Percentiles rank a stretch among this genome's conserved stretches.
These are phyloP conservation scores for Fusarium robinianum DNA, from an alignment of 2,329 filamentous ascomycete genomes.

Conservation along the genomic window DNA sequence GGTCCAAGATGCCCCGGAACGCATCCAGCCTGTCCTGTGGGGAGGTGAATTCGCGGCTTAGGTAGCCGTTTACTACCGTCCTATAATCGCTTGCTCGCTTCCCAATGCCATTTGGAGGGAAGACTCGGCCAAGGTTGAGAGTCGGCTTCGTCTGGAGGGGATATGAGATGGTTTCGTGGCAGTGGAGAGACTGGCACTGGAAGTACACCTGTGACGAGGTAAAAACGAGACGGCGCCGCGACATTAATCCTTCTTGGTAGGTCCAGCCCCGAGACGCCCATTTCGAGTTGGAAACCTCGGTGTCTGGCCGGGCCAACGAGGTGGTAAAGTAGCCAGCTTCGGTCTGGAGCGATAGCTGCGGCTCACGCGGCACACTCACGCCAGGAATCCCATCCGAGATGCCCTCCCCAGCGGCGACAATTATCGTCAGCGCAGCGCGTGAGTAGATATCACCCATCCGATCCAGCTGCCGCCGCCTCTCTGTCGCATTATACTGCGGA, in stretches of 20 bases:
- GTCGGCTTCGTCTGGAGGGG: conserved; percentile 40
- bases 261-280: conserved; percentile 46
- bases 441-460: conserved; percentile 43
- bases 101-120: conserved; percentile 32
- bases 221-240: conserved; percentile 44
- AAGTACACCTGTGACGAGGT: conserved; percentile 46
- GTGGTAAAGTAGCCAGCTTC: conserved; percentile 43
- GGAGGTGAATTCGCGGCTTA: conserved; percentile 37
- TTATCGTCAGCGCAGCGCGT: conserved; percentile 41
- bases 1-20: conserved; percentile 40
- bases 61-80: conserved; percentile 39
- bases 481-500: conserved; percentile 34
- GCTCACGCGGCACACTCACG: conserved; percentile 40
- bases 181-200: conserved; percentile 45
- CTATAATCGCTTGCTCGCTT: conserved; percentile 35
- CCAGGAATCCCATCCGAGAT: conserved; percentile 42
- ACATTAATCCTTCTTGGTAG: conserved; percentile 44
- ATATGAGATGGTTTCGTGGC: conserved; percentile 43
- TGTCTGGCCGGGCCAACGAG: conserved; percentile 42
- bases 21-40: conserved; percentile 42
- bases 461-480: conserved; percentile 37
- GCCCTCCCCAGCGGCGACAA: conserved; percentile 42
- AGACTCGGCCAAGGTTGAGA: conserved; percentile 42
- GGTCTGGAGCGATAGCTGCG: conserved; percentile 43
- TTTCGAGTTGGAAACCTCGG: conserved; percentile 42